A percentile compares a stretch with the other conserved stretches of the same genome.
Conservation (phyloP, 495 filamentous ascomycete species). For the Aspergillus diversus region DNA sequence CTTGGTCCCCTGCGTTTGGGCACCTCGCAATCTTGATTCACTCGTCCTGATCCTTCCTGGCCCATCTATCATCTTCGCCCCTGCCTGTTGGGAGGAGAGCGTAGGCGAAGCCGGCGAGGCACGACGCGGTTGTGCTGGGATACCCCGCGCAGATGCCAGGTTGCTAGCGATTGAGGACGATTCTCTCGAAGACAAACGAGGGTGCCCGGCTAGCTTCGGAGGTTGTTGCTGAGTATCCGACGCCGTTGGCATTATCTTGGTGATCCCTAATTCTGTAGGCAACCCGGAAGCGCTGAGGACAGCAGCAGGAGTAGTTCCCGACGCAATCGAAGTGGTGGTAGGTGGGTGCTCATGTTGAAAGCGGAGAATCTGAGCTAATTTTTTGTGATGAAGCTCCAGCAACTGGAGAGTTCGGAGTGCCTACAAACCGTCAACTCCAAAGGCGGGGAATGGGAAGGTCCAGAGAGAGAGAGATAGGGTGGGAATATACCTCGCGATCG, state of each 20-base stretch:
- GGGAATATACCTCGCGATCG: conserved; percentile 66
- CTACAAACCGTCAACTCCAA: conserved; percentile 32
- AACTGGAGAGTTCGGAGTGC: conserved; percentile 81
- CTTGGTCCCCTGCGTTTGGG: conserved; percentile 26
- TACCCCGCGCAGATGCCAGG: conserved; percentile 84
- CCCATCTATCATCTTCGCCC: conserved; percentile 67
- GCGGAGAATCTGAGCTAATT: conserved; percentile 76
- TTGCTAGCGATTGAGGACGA: conserved; percentile 91
- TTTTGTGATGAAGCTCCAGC: conserved; percentile 83
- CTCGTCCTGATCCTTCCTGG: conserved; percentile 50
- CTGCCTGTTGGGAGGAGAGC: conserved; percentile 73
- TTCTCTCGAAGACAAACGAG: conserved; percentile 62
- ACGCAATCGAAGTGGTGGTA: conserved; percentile 23
- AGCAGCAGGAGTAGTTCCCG: conserved; percentile 4
- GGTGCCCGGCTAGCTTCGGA: conserved; percentile 43
- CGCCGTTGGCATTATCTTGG: conserved; percentile 33
- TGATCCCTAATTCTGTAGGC: conserved; percentile 26
- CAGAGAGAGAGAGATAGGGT: neutral
- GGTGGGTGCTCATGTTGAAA: conserved; percentile 65
- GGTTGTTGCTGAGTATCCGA: conserved; percentile 40
- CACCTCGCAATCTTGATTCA: conserved; percentile 39
- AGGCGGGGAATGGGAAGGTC: neutral
- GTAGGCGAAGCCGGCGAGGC: conserved; percentile 66
- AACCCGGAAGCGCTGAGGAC: conserved; percentile 21
- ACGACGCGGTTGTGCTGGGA: conserved; percentile 69